These are phyloP conservation scores for Sphaceloma murrayae DNA, from an alignment of 2,329 filamentous ascomycete species.

Conservation along the genomic window DNA sequence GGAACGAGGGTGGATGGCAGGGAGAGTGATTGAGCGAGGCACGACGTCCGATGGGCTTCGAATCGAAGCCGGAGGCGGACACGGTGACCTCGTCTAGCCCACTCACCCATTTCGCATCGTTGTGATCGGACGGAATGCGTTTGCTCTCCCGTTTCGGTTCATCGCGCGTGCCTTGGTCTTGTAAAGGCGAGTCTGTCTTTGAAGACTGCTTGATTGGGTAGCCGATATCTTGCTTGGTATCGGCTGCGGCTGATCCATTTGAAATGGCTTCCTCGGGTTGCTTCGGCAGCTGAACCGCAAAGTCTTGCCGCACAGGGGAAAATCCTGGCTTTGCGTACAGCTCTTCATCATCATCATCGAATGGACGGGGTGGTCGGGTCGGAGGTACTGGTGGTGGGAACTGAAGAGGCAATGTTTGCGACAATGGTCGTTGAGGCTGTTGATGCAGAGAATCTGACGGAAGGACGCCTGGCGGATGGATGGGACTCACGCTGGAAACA, in stretches of 20 bases:
- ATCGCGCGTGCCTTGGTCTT: neutral
- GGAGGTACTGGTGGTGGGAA: neutral
- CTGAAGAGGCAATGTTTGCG: neutral
- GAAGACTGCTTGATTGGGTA: neutral
- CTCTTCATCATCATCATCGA: slow-evolving; percentile 12
- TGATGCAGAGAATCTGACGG: neutral
- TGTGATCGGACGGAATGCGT: slow-evolving; percentile 3
- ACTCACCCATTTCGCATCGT: slow-evolving; percentile 14
- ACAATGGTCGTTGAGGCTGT: neutral
- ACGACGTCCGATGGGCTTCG: neutral
- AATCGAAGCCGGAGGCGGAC: neutral
- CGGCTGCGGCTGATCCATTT: neutral
- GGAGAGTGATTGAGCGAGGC: slow-evolving; percentile 5
- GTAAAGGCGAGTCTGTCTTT: neutral
- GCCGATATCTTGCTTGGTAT: too few species aligned
- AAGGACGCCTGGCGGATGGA: too few species aligned
- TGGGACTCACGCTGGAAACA: slow-evolving; percentile 4
- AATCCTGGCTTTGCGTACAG: slow-evolving; percentile 4
- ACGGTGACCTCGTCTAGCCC: slow-evolving; percentile 11
- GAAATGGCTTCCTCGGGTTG: too few species aligned
- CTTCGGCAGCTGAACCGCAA: neutral
- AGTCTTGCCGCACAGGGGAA: slow-evolving; percentile 11
- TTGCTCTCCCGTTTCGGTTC: slow-evolving; percentile 4
- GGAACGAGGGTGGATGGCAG: neutral
- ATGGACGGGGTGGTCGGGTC: slow-evolving; percentile 4